Conservation (phyloP, 1,284 basidiomycete genomes). For the Microbotryomycetes sp. region DNA sequence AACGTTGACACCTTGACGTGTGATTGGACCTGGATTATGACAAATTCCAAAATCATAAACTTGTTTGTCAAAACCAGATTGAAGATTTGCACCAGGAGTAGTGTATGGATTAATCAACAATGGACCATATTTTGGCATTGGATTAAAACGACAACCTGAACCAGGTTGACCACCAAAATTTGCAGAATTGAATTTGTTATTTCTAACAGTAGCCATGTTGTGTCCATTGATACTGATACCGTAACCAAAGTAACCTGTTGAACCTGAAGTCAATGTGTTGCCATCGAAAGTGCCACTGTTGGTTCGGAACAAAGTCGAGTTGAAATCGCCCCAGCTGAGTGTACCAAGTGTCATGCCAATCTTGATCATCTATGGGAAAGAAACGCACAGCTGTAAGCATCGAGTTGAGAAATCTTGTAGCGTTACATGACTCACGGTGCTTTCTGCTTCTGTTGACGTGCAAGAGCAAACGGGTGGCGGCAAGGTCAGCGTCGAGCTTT, state of each 20-base stretch:
- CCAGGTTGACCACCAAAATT: conserved; percentile 23
- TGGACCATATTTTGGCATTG: not conserved
- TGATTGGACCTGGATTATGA: not conserved
- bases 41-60: not conserved
- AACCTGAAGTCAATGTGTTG: conserved; percentile 51
- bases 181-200: conserved; percentile 24
- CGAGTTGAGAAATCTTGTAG: not conserved
- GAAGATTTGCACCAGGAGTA: conserved; percentile 17
- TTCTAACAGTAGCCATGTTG: conserved; percentile 4
- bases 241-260: conserved; percentile 30
- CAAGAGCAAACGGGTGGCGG: not conserved
- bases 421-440: not conserved
- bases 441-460: not conserved
- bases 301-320: conserved; percentile 26
- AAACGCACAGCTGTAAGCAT: not conserved
- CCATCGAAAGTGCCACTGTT: conserved; percentile 54
- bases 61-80: conserved; percentile 12
- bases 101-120: conserved; percentile 20
- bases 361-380: conserved; percentile 42
- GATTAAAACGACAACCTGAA: conserved; percentile 1
- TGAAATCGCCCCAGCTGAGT: conserved; percentile 38
- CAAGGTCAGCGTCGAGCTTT: conserved; percentile 37
- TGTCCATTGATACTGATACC: conserved; percentile 21
- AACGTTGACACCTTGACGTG: not conserved
- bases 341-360: conserved; percentile 46